Evolutionary conservation across 306 rosid genomes (phyloP).

Genomic region (Cucurbita argyrosperma): DNA sequence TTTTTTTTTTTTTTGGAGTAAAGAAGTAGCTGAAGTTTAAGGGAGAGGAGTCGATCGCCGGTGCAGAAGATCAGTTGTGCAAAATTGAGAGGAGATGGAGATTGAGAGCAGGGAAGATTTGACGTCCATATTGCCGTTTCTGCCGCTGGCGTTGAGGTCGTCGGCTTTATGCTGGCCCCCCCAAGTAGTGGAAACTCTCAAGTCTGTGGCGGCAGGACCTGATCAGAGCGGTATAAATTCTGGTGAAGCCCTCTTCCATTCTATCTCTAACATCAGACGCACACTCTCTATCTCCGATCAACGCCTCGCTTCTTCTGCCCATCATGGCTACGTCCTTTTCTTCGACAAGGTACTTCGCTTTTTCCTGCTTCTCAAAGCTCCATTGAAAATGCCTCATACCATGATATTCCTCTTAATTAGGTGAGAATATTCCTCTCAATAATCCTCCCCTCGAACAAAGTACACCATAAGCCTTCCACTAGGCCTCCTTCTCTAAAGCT

Average conservation of each 20-base stretch:
- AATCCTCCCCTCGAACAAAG: too few species aligned
- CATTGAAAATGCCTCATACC: too few species aligned
- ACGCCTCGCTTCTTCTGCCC: slow-evolving; percentile 29
- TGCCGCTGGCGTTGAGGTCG: slow-evolving; percentile 41
- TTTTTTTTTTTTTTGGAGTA: neutral
- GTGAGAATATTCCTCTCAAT: too few species aligned
- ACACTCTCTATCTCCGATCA: slow-evolving; percentile 36
- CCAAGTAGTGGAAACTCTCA: slow-evolving; percentile 42
- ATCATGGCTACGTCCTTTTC: slow-evolving; percentile 50
- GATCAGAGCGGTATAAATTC: slow-evolving; percentile 36
- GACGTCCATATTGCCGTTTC: slow-evolving; percentile 43
- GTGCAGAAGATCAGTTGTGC: neutral
- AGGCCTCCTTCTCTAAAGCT: too few species aligned
- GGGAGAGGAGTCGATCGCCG: neutral
- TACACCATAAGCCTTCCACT: too few species aligned
- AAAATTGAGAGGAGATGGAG: slow-evolving; percentile 25
- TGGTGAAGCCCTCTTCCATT: slow-evolving; percentile 31
- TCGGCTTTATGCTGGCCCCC: slow-evolving; percentile 65
- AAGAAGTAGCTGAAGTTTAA: neutral
- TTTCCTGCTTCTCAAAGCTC: neutral
- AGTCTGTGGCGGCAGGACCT: slow-evolving; percentile 34
- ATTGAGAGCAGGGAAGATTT: slow-evolving; percentile 35
- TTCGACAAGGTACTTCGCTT: slow-evolving; percentile 49
- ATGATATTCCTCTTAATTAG: too few species aligned
- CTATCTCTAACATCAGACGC: slow-evolving; percentile 41